phyloP scores from a whole-genome alignment of 2,329 filamentous ascomycete species.

The Arthrocladium fulminans region DNA sequence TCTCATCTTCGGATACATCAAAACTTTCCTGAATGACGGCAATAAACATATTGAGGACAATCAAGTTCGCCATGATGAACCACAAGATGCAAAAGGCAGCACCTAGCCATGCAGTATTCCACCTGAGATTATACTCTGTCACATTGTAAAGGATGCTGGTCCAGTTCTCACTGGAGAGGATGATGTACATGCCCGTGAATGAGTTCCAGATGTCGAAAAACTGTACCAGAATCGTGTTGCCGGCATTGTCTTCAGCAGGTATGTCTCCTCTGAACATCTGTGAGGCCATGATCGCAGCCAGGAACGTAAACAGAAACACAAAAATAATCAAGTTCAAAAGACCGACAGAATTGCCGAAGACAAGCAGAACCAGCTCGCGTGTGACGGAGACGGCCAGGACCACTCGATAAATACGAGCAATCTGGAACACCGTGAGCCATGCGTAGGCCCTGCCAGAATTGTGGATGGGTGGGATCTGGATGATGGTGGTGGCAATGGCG shows the following conservation, averaged over 20 bases:
- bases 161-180: conserved; percentile 95
- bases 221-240: conserved; percentile 58
- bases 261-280: conserved; percentile 89
- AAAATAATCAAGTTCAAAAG: conserved; percentile 91
- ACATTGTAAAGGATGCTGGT: conserved; percentile 77
- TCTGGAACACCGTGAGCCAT: conserved; percentile 89
- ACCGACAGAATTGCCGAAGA: conserved; percentile 85
- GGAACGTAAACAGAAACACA: conserved; percentile 88
- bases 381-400: conserved; percentile 85
- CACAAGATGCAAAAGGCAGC: conserved; percentile 85
- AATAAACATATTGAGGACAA: conserved; percentile 99
- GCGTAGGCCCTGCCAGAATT: conserved; percentile 64
- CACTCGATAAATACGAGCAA: conserved; percentile 81
- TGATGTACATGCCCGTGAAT: conserved; percentile 95
- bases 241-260: conserved; percentile 52
- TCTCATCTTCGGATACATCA: conserved; percentile 96
- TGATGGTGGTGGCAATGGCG: conserved; percentile 72
- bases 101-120: conserved; percentile 80
- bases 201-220: conserved; percentile 92
- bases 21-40: conserved; percentile 99
- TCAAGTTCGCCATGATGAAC: conserved; percentile 93
- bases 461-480: conserved; percentile 74
- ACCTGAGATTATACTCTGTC: conserved; percentile 56
- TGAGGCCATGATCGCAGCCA: conserved; percentile 84
- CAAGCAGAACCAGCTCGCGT: conserved; percentile 71